Evolutionary conservation across 768 basidiomycete genomes (phyloP).

Genomic region (Psilocybe azurescens): DNA sequence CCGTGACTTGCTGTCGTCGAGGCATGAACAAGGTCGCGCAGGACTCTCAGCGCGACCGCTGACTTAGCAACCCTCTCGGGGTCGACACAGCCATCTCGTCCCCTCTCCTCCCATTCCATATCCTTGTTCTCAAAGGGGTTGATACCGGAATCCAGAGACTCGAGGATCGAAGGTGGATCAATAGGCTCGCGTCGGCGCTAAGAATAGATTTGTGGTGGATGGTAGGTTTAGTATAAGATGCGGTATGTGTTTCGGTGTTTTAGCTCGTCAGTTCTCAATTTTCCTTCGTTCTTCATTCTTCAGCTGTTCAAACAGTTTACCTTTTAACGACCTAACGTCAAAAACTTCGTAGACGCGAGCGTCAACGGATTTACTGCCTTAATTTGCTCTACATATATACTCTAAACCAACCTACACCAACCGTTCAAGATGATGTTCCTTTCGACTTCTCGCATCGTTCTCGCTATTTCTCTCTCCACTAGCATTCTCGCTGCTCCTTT

Average conservation of each 20-base stretch:
- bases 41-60: too few species aligned
- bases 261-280: too few species aligned
- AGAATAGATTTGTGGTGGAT: neutral
- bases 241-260: too few species aligned
- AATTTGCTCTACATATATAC: too few species aligned
- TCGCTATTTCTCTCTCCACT: neutral
- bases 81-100: neutral
- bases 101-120: neutral
- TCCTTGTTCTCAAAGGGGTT: neutral
- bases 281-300: too few species aligned
- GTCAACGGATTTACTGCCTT: neutral
- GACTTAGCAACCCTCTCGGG: slow-evolving; percentile 7
- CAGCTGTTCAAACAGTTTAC: neutral
- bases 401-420: too few species aligned
- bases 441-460: neutral
- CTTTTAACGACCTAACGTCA: neutral
- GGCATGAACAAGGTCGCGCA: too few species aligned
- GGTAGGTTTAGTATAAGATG: too few species aligned
- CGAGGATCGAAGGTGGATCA: neutral
- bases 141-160: too few species aligned
- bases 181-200: neutral
- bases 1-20: too few species aligned
- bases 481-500: too few species aligned
- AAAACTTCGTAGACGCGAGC: neutral
- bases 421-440: slow-evolving; percentile 1